Evolutionary conservation across 768 basidiomycete genomes (phyloP).

Genomic region (Pisolithus albus): DNA sequence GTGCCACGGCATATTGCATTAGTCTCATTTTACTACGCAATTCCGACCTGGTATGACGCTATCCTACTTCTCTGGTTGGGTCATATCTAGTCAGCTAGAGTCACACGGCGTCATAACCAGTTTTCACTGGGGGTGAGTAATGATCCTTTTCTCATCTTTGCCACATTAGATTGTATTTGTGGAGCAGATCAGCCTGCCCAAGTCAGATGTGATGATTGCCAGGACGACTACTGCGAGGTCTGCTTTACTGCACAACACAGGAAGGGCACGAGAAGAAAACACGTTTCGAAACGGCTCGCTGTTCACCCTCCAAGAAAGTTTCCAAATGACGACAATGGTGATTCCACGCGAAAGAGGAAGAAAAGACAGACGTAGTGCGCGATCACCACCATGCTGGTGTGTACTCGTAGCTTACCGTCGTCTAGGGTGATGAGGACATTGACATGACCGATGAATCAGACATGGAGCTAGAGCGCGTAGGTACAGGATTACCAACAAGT

Average conservation of each 20-base stretch:
- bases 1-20: too few relatives aligned
- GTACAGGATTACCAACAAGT: constrained; percentile 18
- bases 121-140: constrained; percentile 36
- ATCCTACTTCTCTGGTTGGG: too few relatives aligned
- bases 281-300: constrained; percentile 45
- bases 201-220: constrained; percentile 63
- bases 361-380: constrained; percentile 17
- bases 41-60: too few relatives aligned
- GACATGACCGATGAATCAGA: constrained; percentile 31
- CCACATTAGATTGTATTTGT: background rate
- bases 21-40: too few relatives aligned
- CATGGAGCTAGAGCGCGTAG: constrained; percentile 34
- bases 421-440: constrained; percentile 27
- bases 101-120: too few relatives aligned
- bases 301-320: constrained; percentile 7
- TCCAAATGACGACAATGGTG: constrained; percentile 12
- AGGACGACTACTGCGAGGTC: constrained; percentile 73
- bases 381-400: background rate
- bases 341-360: constrained; percentile 1
- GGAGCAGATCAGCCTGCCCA: constrained; percentile 75
- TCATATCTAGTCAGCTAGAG: too few relatives aligned
- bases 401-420: constrained; percentile 3
- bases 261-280: constrained; percentile 69
- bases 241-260: constrained; percentile 82
- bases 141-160: background rate